These are phyloP conservation scores for Trichoderma erinaceum DNA, from an alignment of 495 filamentous ascomycete genomes.

Conservation along the genomic window DNA sequence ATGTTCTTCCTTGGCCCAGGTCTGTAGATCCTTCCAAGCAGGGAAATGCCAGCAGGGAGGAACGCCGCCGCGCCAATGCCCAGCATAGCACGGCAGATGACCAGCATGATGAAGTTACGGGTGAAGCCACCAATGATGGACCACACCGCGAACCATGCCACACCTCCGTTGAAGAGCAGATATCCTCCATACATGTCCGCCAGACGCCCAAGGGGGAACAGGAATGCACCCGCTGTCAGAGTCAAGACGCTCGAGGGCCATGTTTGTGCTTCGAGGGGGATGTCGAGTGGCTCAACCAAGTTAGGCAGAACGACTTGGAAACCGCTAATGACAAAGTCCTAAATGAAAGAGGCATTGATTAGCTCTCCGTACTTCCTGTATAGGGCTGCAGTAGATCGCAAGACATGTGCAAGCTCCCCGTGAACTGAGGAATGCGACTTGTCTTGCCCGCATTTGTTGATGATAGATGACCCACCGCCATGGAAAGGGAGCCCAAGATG, in stretches of 20 bases:
- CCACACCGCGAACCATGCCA: slow-evolving; percentile 68
- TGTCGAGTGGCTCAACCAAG: slow-evolving; percentile 54
- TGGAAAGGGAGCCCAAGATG: slow-evolving; percentile 65
- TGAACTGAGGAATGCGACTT: slow-evolving; percentile 15
- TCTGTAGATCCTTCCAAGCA: slow-evolving; percentile 73
- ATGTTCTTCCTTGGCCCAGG: slow-evolving; percentile 83
- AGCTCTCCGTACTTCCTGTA: slow-evolving; percentile 9
- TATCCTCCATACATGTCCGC: slow-evolving; percentile 77
- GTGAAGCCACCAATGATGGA: slow-evolving; percentile 69
- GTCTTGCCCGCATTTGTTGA: slow-evolving; percentile 11
- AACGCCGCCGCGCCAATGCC: slow-evolving; percentile 76
- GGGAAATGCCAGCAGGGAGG: slow-evolving; percentile 69
- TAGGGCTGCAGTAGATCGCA: background rate
- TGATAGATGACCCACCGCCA: slow-evolving; percentile 48
- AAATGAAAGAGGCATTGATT: slow-evolving; percentile 14
- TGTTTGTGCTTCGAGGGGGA: slow-evolving; percentile 56
- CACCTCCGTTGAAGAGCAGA: slow-evolving; percentile 58
- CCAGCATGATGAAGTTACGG: slow-evolving; percentile 62
- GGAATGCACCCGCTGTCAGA: slow-evolving; percentile 64
- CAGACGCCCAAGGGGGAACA: slow-evolving; percentile 71
- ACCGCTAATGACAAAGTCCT: slow-evolving; percentile 80
- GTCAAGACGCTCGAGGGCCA: slow-evolving; percentile 81
- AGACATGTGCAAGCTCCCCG: background rate
- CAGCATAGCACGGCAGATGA: slow-evolving; percentile 69
- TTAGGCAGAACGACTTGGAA: slow-evolving; percentile 78